Percentiles rank a stretch among this genome's conserved stretches.
These are phyloP conservation scores for Pisolithus thermaeus DNA, from an alignment of 1,284 basidiomycete genomes.

Conservation along the genomic window DNA sequence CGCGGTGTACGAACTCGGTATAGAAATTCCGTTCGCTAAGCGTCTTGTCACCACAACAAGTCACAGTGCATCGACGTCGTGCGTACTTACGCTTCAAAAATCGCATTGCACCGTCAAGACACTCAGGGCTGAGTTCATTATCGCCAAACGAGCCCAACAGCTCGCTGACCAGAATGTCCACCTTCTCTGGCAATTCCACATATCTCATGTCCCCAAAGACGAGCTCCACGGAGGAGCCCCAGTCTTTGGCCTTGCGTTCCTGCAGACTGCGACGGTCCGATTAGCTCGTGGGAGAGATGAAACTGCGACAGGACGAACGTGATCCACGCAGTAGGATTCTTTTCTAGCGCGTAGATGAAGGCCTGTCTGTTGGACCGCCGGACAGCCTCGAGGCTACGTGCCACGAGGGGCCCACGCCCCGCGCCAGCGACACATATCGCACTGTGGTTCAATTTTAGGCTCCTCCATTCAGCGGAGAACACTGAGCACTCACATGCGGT, in stretches of 20 bases:
- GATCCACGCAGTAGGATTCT: slow-evolving; percentile 91
- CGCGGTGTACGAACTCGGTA: slow-evolving; percentile 93
- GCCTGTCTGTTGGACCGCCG: slow-evolving; percentile 63
- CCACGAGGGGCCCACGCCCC: slow-evolving; percentile 92
- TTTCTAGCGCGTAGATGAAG: slow-evolving; percentile 87
- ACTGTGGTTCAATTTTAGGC: slow-evolving; percentile 36
- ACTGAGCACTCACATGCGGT: slow-evolving; percentile 44
- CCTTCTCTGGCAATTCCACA: slow-evolving; percentile 74
- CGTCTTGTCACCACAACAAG: slow-evolving; percentile 8
- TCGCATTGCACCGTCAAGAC: slow-evolving; percentile 91
- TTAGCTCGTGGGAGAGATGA: slow-evolving; percentile 15
- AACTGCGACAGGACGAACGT: slow-evolving; percentile 53
- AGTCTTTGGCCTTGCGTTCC: slow-evolving; percentile 73
- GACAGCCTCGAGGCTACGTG: slow-evolving; percentile 77
- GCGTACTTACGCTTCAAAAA: slow-evolving; percentile 74
- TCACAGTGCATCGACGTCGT: slow-evolving; percentile 1
- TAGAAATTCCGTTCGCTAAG: slow-evolving; percentile 86
- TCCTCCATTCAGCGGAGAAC: slow-evolving; percentile 11
- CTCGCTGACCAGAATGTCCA: slow-evolving; percentile 94
- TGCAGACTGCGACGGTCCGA: slow-evolving; percentile 56
- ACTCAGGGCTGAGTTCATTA: slow-evolving; percentile 97
- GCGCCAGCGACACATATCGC: slow-evolving; percentile 91
- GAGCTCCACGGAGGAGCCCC: slow-evolving; percentile 78
- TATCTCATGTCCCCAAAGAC: slow-evolving; percentile 93
- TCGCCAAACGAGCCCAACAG: slow-evolving; percentile 97